Conservation (phyloP, 257 asterid species). For the Nicotiana otophora region DNA sequence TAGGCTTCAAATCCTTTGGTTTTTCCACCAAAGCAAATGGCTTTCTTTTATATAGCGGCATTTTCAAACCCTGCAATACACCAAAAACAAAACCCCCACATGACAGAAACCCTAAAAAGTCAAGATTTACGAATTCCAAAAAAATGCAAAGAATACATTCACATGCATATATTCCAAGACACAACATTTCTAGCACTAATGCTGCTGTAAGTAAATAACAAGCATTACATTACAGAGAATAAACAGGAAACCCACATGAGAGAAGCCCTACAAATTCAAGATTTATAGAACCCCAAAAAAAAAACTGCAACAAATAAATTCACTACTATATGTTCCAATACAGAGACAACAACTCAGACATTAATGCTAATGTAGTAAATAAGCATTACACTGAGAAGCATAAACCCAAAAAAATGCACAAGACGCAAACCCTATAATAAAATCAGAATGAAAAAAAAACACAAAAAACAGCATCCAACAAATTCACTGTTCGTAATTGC, state of each 20-base stretch:
- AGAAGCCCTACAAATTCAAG: not conserved
- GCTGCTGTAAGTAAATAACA: not conserved
- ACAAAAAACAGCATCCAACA: not conserved
- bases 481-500: not conserved
- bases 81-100: conserved; percentile 8
- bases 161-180: not conserved
- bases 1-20: conserved; percentile 76
- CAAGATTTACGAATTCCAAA: not conserved
- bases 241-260: not conserved
- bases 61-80: conserved; percentile 24
- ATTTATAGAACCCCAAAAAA: not conserved
- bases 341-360: not conserved
- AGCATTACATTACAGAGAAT: not conserved
- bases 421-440: too few relatives aligned
- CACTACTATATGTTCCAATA: not conserved
- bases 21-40: conserved; percentile 54
- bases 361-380: not conserved
- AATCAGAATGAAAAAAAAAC: not conserved
- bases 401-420: too few relatives aligned
- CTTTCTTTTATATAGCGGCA: conserved; percentile 81
- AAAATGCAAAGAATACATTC: not conserved
- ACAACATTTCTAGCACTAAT: not conserved
- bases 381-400: not conserved
- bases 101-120: not conserved
- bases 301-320: not conserved